Evolutionary conservation across 345 rosid species (phyloP).

Genomic region (Corchorus olitorius): DNA sequence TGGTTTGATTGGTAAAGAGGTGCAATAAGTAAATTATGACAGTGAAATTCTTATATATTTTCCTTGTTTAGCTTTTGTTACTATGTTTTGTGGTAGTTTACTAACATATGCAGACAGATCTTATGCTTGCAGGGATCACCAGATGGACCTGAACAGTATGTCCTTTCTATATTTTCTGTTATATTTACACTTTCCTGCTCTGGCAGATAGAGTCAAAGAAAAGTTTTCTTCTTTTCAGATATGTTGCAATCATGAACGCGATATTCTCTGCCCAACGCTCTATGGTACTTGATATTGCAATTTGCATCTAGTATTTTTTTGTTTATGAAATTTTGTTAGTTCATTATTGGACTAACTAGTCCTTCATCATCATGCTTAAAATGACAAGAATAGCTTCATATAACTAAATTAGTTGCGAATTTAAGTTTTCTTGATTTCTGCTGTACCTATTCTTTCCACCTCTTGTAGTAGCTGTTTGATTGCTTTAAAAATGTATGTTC

Average conservation of each 20-base stretch:
- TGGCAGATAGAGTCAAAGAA: slow-evolving; percentile 20
- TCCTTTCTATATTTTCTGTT: slow-evolving; percentile 27
- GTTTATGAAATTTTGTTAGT: neutral
- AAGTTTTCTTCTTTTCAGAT: slow-evolving; percentile 52
- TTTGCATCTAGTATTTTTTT: neutral
- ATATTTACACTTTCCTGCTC: neutral
- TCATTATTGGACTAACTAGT: neutral
- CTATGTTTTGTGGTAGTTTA: neutral
- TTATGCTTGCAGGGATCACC: slow-evolving; percentile 97
- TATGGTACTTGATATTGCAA: slow-evolving; percentile 49
- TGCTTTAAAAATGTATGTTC: neutral
- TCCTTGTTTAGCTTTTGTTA: neutral
- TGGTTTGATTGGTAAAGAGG: neutral
- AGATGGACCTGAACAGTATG: slow-evolving; percentile 98
- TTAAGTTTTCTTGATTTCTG: neutral
- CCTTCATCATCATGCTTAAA: neutral
- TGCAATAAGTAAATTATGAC: neutral
- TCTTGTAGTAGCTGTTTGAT: neutral
- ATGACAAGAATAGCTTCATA: neutral
- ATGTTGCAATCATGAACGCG: slow-evolving; percentile 94
- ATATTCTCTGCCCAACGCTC: slow-evolving; percentile 95
- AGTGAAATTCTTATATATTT: neutral
- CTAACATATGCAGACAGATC: slow-evolving; percentile 56
- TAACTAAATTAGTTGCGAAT: neutral
- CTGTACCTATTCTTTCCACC: neutral